These are phyloP conservation scores for Solanum rostratum DNA, from an alignment of 257 asterid genomes.

Conservation along the genomic window DNA sequence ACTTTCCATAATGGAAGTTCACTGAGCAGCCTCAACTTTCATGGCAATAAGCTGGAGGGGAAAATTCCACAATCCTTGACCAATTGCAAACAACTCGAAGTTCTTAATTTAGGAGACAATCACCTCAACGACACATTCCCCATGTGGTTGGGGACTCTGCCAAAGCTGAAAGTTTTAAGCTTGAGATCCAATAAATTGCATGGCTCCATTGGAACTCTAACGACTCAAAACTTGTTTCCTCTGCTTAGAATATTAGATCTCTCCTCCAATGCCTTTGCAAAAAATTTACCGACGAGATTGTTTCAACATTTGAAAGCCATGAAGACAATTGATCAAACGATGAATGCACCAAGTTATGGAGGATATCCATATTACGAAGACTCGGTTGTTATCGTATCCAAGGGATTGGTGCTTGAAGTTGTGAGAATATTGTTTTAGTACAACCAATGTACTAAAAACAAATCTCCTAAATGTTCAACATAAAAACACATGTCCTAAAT, in stretches of 20 bases:
- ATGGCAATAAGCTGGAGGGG: slow-evolving; percentile 8
- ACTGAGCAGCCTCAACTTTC: not conserved
- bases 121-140: not conserved
- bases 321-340: not conserved
- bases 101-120: slow-evolving; percentile 2
- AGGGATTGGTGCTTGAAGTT: too few species aligned
- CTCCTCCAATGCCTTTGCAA: not conserved
- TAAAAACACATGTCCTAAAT: not conserved
- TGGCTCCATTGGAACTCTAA: not conserved
- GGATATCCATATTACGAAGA: not conserved
- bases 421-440: too few species aligned
- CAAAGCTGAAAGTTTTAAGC: not conserved
- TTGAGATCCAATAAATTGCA: not conserved
- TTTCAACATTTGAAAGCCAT: slow-evolving; percentile 3
- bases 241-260: not conserved
- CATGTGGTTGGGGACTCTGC: not conserved
- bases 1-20: not conserved
- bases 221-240: not conserved
- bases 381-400: too few species aligned
- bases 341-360: too few species aligned
- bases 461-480: too few species aligned
- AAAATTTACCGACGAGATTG: not conserved
- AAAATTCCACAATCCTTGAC: slow-evolving; percentile 1
- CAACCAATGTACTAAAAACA: too few species aligned
- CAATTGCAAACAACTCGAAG: not conserved